These are phyloP conservation scores for Mortierella sp. DNA, from an alignment of 371 early-diverging fungal genomes.

Conservation along the genomic window DNA sequence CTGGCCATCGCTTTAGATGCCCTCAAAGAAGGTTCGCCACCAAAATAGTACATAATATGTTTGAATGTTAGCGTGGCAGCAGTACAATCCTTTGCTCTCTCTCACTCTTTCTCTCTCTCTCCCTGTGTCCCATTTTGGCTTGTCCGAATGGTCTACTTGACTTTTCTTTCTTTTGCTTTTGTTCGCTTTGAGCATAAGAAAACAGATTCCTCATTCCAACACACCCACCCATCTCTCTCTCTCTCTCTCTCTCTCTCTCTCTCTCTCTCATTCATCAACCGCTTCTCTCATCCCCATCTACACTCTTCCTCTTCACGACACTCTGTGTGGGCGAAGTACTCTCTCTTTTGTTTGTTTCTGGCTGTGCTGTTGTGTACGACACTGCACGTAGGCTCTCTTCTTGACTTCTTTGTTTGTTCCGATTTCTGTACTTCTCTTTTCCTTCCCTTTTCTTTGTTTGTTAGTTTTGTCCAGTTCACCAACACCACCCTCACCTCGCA, in stretches of 20 bases:
- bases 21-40: too few relatives aligned
- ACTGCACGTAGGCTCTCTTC: background rate
- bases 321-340: background rate
- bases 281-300: background rate
- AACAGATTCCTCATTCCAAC: slow-evolving; percentile 1
- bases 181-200: background rate
- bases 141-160: background rate
- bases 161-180: background rate
- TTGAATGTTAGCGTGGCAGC: too few relatives aligned
- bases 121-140: too few relatives aligned
- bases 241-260: too few relatives aligned
- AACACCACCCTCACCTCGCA: background rate
- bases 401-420: background rate
- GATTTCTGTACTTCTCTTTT: background rate
- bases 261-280: background rate
- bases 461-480: background rate
- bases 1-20: too few relatives aligned
- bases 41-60: too few relatives aligned
- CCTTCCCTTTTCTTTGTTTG: background rate
- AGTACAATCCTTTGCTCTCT: too few relatives aligned
- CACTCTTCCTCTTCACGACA: background rate
- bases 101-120: too few relatives aligned
- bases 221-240: too few relatives aligned
- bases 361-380: background rate
- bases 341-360: background rate